phyloP scores from a whole-genome alignment of 2,329 filamentous ascomycete species.

The Tolypocladium inflatum region DNA sequence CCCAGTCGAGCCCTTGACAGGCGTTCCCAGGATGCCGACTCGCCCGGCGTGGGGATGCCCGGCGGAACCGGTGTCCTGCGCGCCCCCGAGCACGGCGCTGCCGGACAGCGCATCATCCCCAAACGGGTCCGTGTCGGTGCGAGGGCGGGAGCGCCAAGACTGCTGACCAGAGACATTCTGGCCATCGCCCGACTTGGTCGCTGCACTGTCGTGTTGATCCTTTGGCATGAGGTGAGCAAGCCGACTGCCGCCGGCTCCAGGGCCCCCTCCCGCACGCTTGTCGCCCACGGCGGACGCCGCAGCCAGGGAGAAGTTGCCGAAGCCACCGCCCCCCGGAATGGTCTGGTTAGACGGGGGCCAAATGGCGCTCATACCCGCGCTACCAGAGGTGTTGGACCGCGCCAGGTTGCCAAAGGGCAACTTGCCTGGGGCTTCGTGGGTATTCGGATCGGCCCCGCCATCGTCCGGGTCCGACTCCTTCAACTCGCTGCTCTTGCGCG shows the following conservation, averaged over 20 bases:
- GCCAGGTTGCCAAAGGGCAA: constrained; percentile 36
- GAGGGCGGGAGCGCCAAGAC: constrained; percentile 50
- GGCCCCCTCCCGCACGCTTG: constrained; percentile 62
- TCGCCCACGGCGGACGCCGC: constrained; percentile 51
- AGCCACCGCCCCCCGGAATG: constrained; percentile 64
- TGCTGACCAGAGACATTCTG: constrained; percentile 27
- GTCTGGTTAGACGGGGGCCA: constrained; percentile 41
- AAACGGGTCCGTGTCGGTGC: constrained; percentile 68
- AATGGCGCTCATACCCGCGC: constrained; percentile 32
- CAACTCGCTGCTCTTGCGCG: constrained; percentile 42
- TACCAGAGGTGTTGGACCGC: constrained; percentile 45
- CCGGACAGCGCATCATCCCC: constrained; percentile 57
- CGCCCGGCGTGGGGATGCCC: constrained; percentile 19
- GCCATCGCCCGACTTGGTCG: constrained; percentile 40
- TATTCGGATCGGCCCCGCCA: constrained; percentile 28
- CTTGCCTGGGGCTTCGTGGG: constrained; percentile 21
- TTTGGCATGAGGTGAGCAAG: constrained; percentile 80
- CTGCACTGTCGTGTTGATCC: constrained; percentile 58
- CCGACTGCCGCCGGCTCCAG: constrained; percentile 73
- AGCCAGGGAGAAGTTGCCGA: constrained; percentile 77
- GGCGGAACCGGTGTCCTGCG: constrained; percentile 53
- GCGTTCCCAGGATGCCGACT: constrained; percentile 39
- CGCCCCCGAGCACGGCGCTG: constrained; percentile 65
- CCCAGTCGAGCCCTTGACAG: constrained; percentile 41
- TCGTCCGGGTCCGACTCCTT: constrained; percentile 48